Conservation (phyloP, 805 yeast genomes). For the Yamadazyma philogaea region DNA sequence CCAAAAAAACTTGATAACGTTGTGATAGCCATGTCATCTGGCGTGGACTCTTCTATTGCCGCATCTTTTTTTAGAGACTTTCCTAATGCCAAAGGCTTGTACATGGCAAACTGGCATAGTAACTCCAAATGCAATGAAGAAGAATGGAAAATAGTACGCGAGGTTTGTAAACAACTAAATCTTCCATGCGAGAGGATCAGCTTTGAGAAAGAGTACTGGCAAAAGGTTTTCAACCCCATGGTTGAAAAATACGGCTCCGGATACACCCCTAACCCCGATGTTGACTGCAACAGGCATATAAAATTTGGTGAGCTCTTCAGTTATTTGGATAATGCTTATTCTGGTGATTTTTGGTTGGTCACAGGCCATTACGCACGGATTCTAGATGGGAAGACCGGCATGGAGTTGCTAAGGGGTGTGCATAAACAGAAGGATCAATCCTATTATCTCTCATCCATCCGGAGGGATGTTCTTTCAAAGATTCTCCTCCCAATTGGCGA, state of each 20-base stretch:
- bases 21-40: constrained; percentile 90
- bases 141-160: constrained; percentile 84
- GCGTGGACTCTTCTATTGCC: constrained; percentile 90
- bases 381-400: constrained; percentile 22
- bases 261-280: constrained; percentile 91
- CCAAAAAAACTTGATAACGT: constrained; percentile 50
- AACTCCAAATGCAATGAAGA: constrained; percentile 70
- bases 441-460: constrained; percentile 76
- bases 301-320: constrained; percentile 80
- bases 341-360: constrained; percentile 71
- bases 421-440: constrained; percentile 80
- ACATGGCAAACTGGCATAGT: constrained; percentile 90
- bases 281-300: constrained; percentile 78
- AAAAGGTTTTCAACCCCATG: constrained; percentile 91
- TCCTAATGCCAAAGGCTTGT: constrained; percentile 71
- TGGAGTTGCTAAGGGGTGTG: constrained; percentile 54
- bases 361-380: constrained; percentile 81
- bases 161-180: constrained; percentile 54
- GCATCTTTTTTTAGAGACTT: constrained; percentile 63
- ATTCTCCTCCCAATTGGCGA: constrained; percentile 81
- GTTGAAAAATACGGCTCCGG: constrained; percentile 67
- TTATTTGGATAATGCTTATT: constrained; percentile 42
- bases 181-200: constrained; percentile 75
- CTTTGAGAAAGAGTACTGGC: constrained; percentile 92
- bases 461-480: constrained; percentile 39